A percentile compares a stretch with the other conserved stretches of the same genome.
Conservation (phyloP, 345 rosid species). For the Physaria fendleri region DNA sequence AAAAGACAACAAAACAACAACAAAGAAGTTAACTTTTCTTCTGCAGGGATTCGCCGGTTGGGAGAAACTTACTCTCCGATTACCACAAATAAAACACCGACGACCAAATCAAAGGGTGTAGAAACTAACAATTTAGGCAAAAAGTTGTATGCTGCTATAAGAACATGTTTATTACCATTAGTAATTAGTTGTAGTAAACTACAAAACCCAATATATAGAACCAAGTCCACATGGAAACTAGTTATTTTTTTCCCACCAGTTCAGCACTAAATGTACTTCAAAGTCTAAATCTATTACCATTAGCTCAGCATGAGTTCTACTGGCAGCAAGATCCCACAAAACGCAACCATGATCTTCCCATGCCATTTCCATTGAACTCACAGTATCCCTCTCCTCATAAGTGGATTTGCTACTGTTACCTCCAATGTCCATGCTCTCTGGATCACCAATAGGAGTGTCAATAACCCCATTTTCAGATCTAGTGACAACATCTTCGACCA, state of each 20-base stretch:
- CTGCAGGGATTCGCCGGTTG: slow-evolving; percentile 14
- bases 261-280: background rate
- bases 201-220: background rate
- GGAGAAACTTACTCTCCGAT: slow-evolving; percentile 23
- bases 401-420: slow-evolving; percentile 20
- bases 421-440: slow-evolving; percentile 40
- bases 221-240: background rate
- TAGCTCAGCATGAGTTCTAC: slow-evolving; percentile 71
- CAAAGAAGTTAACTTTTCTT: slow-evolving; percentile 4
- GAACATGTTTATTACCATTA: slow-evolving; percentile 31
- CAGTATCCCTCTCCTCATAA: slow-evolving; percentile 26
- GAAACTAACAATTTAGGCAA: slow-evolving; percentile 11
- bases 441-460: slow-evolving; percentile 10
- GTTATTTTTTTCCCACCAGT: background rate
- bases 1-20: background rate
- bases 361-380: slow-evolving; percentile 36
- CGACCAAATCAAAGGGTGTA: slow-evolving; percentile 18
- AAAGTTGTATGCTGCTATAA: slow-evolving; percentile 38
- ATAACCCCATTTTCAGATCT: slow-evolving; percentile 9
- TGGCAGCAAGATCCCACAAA: slow-evolving; percentile 96
- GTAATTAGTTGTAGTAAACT: background rate
- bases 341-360: slow-evolving; percentile 93
- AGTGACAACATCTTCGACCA: slow-evolving; percentile 13
- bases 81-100: slow-evolving; percentile 20
- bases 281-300: slow-evolving; percentile 50